Base-by-base conservation (phyloP, 305 asterid genomes). In the Petunia hybrid region DNA sequence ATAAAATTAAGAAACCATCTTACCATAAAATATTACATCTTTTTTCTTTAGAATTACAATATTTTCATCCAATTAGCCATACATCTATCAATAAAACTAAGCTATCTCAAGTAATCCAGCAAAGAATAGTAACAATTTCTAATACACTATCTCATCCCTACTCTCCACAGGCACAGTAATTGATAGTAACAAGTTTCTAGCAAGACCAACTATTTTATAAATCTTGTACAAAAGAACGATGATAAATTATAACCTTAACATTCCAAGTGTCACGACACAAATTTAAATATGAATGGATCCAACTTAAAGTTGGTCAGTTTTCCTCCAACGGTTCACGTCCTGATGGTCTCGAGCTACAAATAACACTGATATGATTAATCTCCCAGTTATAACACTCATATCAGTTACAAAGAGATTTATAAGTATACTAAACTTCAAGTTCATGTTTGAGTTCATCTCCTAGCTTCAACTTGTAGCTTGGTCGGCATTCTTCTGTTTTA, bases 401-500 rank as follows among this genome's bases (percentile, higher is more conserved):
- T 48, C 3, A 4, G 35, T 71, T 46, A 5, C 3, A 71, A 31
- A 46, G 12, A 70, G 16, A 35, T 45, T 22, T 12, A 71, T 71
- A 63, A 35, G 35, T 1, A 73, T 13, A 35, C 62, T 22, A 13
- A 73, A 51, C 12, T 73, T 73, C 78, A 35, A 38, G 3, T 12
- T 51, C 62, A 51, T 35, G 42, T 51, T 48, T 31, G 41, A 70
- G 31, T 31, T 46, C 6, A 71, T 48, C 61, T 71, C 77, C 43
- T 71, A 14, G 35, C 35, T 73, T 48, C 78, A 51, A 13, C 6
- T 35, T 73, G 35, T 13, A 36, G 45, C 12, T 2, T 71, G 62
- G 3, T 71, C 78, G 48, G 78, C 63, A 51, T 73, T 73, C 8
- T 73, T 36, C 63, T 6, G 45, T 35, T 71, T 71, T 6, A 1